Evolutionary conservation across 2,329 filamentous ascomycete genomes (phyloP), one percentile per base, ranked within the genome.

Genomic region (Nemania abortiva): DNA sequence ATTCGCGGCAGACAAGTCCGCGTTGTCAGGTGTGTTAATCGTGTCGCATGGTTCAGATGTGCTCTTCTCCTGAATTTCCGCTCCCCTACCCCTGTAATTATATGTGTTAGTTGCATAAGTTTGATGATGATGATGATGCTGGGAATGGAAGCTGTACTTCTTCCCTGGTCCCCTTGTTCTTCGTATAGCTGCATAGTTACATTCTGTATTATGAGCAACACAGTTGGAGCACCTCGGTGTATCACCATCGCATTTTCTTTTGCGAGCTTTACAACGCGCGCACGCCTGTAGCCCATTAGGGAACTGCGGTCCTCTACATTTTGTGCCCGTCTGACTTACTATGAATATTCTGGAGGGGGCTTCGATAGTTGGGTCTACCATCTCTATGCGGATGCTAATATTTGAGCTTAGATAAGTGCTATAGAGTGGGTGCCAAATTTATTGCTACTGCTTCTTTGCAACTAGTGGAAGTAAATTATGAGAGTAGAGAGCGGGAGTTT

Each of bases 141-240:
- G 31, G 31, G 31, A 34, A n/a, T n/a, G 20, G 42, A 24, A 42
- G 6, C 31, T 34, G 37, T 63, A 69, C 66, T n/a, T 69, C 54
- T 70, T 71, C 10, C 66, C 69, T 29, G 45, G 66, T 6, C 69
- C 69, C 15, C 69, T 61, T 6, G 56, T 64, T 29, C 54, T 71
- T 27, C 69, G 59, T 15, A 59, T 56, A 5, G 55, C 39, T 3
- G 63, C 63, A 49, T 71, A 71, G 9, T 13, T 56, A 60, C 69
- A 71, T 58, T 71, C 66, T 31, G 66, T 50, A 37, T 64, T 45
- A n/a, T 66, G 54, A 11, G 20, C 15, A n/a, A n/a, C 60, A 18
- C 69, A 71, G 37, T 66, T 66, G 13, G 60, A 60, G 45, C 69
- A 71, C 29, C 42, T 66, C 22, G 69, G 69, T 11, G 56, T 39